Conservation (phyloP, 352 stramenopile genomes). For the Globisporangium recalcitrans region DNA sequence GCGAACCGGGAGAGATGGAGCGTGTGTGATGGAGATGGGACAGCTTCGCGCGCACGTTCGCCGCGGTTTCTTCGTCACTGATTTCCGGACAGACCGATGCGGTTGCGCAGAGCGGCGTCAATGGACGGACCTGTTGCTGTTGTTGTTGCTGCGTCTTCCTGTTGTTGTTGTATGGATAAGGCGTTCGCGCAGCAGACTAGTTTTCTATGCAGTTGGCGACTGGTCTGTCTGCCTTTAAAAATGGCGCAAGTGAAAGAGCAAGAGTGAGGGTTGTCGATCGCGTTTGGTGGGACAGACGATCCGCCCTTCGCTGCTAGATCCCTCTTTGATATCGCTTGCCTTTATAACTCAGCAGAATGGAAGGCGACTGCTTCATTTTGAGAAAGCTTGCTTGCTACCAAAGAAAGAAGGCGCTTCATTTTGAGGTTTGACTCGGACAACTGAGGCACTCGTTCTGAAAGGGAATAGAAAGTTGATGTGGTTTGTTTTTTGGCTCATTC, state of each 20-base stretch:
- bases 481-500: background rate
- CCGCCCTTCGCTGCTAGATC: no score
- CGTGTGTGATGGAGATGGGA: background rate
- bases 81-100: background rate
- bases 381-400: no score
- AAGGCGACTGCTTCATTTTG: no score
- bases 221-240: no score
- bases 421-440: no score
- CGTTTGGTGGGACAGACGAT: no score
- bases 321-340: no score
- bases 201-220: no score
- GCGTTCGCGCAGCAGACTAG: background rate
- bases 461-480: background rate
- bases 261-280: no score
- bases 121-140: background rate
- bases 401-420: no score
- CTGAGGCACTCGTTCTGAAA: background rate
- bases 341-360: no score
- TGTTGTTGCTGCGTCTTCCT: background rate
- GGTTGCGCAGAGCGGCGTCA: background rate
- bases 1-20: background rate
- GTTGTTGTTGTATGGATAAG: constrained; percentile 8
- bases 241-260: no score
- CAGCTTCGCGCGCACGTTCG: background rate
- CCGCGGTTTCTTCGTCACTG: background rate